Conservation (phyloP, 305 asterid genomes). For the Plantago coronopus region DNA sequence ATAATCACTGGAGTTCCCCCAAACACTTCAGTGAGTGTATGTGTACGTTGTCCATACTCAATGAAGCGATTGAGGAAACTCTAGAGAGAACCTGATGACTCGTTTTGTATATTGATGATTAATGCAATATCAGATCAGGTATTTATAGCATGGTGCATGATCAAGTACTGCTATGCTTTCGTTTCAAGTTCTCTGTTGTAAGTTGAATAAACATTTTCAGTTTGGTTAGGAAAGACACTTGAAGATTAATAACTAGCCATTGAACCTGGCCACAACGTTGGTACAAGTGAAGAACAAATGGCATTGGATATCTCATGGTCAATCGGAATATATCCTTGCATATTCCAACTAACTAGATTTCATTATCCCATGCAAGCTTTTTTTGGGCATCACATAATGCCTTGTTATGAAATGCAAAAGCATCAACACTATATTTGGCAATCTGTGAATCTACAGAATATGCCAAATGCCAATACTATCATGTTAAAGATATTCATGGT, state of each 20-base stretch:
- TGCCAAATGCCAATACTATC: too few species aligned
- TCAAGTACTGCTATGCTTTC: background rate
- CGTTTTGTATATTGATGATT: slow-evolving; percentile 22
- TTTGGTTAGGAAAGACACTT: background rate
- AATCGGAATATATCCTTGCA: slow-evolving; percentile 23
- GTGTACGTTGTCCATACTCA: slow-evolving; percentile 10
- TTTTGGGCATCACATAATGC: too few species aligned
- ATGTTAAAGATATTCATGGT: background rate
- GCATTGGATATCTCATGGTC: slow-evolving; percentile 2
- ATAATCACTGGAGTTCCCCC: slow-evolving; percentile 49
- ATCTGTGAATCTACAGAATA: too few species aligned
- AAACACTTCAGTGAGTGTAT: slow-evolving; percentile 45
- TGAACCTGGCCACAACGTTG: slow-evolving; percentile 27
- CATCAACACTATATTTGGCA: too few species aligned
- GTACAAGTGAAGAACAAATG: slow-evolving; percentile 23
- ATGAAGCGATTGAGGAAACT: slow-evolving; percentile 50
- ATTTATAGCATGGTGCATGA: slow-evolving; percentile 20
- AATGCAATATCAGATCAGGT: slow-evolving; percentile 11
- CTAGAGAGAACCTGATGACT: slow-evolving; percentile 36
- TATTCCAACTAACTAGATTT: slow-evolving; percentile 16
- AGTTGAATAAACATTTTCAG: background rate
- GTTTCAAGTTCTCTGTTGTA: background rate
- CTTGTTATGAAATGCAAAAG: too few species aligned
- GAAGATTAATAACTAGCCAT: background rate
- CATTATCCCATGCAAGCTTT: too few species aligned